Conservation (phyloP, 2,329 filamentous ascomycete genomes). For the Ambrosiella cleistominuta region DNA sequence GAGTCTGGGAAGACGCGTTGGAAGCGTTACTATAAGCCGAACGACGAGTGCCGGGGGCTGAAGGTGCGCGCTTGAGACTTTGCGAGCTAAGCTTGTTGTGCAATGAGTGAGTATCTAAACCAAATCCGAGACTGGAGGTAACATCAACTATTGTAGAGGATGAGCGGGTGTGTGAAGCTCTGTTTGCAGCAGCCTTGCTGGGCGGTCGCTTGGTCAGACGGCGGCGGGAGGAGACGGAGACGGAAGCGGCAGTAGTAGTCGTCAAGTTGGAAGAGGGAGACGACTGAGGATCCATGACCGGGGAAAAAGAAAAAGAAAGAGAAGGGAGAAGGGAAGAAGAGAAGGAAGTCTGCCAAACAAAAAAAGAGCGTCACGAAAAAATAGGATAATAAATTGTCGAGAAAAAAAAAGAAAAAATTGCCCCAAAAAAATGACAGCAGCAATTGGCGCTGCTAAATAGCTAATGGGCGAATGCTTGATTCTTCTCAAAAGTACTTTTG, state of each 20-base stretch:
- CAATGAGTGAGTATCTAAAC: slow-evolving; percentile 37
- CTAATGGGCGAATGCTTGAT: background rate
- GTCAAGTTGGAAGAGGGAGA: slow-evolving; percentile 15
- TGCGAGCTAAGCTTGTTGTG: slow-evolving; percentile 47
- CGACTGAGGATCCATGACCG: slow-evolving; percentile 11
- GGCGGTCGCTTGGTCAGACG: slow-evolving; percentile 47
- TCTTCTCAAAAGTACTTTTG: background rate
- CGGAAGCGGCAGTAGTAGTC: slow-evolving; percentile 24
- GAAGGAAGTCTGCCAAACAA: background rate
- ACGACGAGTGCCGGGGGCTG: slow-evolving; percentile 27
- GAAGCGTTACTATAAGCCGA: slow-evolving; percentile 21
- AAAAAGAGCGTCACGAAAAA: background rate
- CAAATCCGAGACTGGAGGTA: slow-evolving; percentile 31
- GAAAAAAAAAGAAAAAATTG: background rate
- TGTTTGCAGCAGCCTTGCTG: slow-evolving; percentile 15
- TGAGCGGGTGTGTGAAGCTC: slow-evolving; percentile 12
- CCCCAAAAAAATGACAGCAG: background rate
- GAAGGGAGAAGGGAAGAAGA: slow-evolving; percentile 4
- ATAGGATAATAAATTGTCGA: background rate
- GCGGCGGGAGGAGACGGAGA: slow-evolving; percentile 35
- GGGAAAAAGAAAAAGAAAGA: slow-evolving; percentile 1
- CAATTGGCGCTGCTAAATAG: background rate
- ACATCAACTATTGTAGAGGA: slow-evolving; percentile 20
- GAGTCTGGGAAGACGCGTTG: slow-evolving; percentile 17
- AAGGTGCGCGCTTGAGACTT: slow-evolving; percentile 43